phyloP scores from a whole-genome alignment of 345 rosid species.

The Atalantia buxifolia region DNA sequence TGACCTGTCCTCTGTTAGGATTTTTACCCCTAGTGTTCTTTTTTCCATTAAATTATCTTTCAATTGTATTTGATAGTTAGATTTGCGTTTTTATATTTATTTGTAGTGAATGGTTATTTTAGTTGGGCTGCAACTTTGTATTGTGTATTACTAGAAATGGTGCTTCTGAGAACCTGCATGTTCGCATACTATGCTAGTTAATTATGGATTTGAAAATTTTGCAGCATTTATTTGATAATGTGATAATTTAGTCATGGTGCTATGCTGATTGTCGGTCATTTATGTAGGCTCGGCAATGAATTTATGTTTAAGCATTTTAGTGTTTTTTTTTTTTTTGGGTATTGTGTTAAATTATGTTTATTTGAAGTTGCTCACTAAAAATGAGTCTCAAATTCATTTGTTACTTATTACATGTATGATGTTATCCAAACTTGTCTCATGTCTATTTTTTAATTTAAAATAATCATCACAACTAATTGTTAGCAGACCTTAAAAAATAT shows the following conservation, averaged over 20 bases:
- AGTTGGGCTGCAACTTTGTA: conserved; percentile 6
- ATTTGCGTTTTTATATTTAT: not conserved
- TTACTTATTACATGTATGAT: no score
- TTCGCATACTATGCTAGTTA: not conserved
- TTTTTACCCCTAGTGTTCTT: not conserved
- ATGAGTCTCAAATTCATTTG: no score
- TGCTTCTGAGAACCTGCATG: not conserved
- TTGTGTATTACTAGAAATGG: not conserved
- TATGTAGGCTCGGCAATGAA: not conserved
- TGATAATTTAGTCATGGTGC: not conserved
- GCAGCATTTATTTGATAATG: not conserved
- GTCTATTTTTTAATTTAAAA: no score
- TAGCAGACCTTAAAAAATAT: no score
- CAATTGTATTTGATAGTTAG: conserved; percentile 20
- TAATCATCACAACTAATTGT: no score
- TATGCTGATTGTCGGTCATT: not conserved
- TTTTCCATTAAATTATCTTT: conserved; percentile 10
- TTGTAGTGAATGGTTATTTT: conserved; percentile 19
- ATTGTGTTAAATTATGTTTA: no score
- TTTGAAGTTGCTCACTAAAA: no score
- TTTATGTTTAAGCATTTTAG: no score
- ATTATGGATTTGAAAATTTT: not conserved
- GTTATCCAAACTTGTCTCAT: no score
- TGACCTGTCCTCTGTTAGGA: conserved; percentile 25
- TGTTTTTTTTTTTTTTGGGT: no score